A percentile compares a stretch with the other conserved stretches of the same genome.
Conservation (phyloP, 2,329 filamentous ascomycete species). For the Colletotrichum incanum region DNA sequence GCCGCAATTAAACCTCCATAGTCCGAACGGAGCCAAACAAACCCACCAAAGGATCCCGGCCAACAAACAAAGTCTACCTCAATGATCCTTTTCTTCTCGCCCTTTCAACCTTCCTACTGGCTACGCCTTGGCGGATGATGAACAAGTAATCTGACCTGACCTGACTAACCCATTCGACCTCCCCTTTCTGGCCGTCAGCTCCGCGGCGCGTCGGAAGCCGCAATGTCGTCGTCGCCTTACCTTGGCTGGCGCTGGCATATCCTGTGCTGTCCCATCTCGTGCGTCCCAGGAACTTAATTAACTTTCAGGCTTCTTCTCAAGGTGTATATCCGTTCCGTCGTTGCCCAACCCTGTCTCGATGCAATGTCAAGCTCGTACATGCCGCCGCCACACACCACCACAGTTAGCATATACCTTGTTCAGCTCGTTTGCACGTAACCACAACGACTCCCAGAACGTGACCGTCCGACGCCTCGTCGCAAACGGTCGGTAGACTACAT, state of each 20-base stretch:
- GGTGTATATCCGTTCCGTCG: not conserved
- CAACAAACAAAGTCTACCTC: not conserved
- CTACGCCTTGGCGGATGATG: not conserved
- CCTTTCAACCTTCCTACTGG: not conserved
- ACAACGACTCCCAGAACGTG: slow-evolving; percentile 3
- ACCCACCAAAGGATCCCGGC: not conserved
- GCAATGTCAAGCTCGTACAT: not conserved
- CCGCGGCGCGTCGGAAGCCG: not conserved
- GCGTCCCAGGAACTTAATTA: not conserved
- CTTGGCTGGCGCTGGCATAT: not conserved
- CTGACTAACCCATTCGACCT: not conserved
- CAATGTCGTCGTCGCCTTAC: not conserved
- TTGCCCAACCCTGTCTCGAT: not conserved
- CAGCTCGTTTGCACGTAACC: not conserved
- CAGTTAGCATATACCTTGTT: not conserved
- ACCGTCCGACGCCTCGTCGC: slow-evolving; percentile 30
- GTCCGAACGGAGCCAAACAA: not conserved
- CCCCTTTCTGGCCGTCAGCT: not conserved
- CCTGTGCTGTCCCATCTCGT: not conserved
- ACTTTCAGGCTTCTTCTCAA: not conserved
- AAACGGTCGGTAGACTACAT: slow-evolving; percentile 26
- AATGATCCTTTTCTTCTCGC: not conserved
- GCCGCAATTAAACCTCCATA: not conserved
- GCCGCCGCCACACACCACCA: slow-evolving; percentile 1
- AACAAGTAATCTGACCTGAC: not conserved